phyloP scores from a whole-genome alignment of 306 rosid genomes.

The Malus domestica region ASM211411v1 NC_041797.1:6700501-6701000 shows the following conservation, averaged over 20 bases:
- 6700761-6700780: slow-evolving; percentile 71
- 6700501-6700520: slow-evolving; percentile 34
- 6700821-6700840: slow-evolving; percentile 56
- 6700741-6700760: slow-evolving; percentile 34
- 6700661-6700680: slow-evolving; percentile 28
- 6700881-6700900: slow-evolving; percentile 16
- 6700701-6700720: slow-evolving; percentile 30
- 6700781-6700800: slow-evolving; percentile 45
- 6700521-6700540: slow-evolving; percentile 24
- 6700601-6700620: slow-evolving; percentile 27
- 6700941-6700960: slow-evolving; percentile 8
- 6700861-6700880: slow-evolving; percentile 47
- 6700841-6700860: slow-evolving; percentile 35
- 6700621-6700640: slow-evolving; percentile 16
- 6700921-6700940: background rate
- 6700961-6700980: slow-evolving; percentile 37
- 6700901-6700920: slow-evolving; percentile 11
- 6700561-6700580: slow-evolving; percentile 28
- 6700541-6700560: slow-evolving; percentile 31
- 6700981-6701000: slow-evolving; percentile 89
- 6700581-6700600: slow-evolving; percentile 30
- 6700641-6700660: slow-evolving; percentile 18
- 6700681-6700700: slow-evolving; percentile 39
- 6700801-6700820: slow-evolving; percentile 48
- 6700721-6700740: slow-evolving; percentile 22